Base-by-base conservation (phyloP, 2,329 filamentous ascomycete genomes). In the Dactylonectria estremocensis region DNA sequence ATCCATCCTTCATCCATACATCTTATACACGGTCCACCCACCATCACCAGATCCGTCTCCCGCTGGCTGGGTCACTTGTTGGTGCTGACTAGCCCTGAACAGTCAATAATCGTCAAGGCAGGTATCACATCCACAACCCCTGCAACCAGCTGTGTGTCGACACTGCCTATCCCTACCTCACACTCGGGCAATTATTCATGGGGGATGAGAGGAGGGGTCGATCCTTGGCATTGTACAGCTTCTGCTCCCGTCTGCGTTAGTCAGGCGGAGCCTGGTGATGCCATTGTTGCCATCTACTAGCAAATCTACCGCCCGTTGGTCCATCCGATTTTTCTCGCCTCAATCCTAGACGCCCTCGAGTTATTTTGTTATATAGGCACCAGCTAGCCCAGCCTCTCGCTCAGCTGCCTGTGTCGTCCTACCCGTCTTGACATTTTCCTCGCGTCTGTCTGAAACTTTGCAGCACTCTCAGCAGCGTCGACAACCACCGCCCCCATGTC, bases 191-290 rank as follows among this genome's bases (percentile, higher is more conserved):
- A 65, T 60, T 60, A 65, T 60, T 60, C 59, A 65, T 49, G 63
- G 63, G 50, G 63, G 57, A 54, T 22, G 71, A 67, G 71, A 67
- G 40, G 53, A 57, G 64, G 58, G 52, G 73, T 67, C 66, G 69
- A 74, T 72, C 69, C 69, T 67, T 73, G 68, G 45, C 60, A 63
- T 58, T 71, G 68, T 28, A 28, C 64, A 53, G 5, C 48, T 5
- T 53, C 14, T 53, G n/a, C 50, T 20, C 31, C 50, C 20, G 50
- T n/a, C 69, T 69, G 60, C 54, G 71, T 75, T 76, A 76, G 74
- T 49, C 48, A 28, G 20, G 71, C 69, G 70, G 74, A 69, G 67
- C 71, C 68, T 68, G 50, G 70, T 74, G 74, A 76, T 76, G 69
- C 72, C 69, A 73, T 73, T 69, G 66, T 69, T n/a, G 40, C 37